phyloP scores from a whole-genome alignment of 2,329 filamentous ascomycete species.

The Sarocladiaceae sp. region DNA sequence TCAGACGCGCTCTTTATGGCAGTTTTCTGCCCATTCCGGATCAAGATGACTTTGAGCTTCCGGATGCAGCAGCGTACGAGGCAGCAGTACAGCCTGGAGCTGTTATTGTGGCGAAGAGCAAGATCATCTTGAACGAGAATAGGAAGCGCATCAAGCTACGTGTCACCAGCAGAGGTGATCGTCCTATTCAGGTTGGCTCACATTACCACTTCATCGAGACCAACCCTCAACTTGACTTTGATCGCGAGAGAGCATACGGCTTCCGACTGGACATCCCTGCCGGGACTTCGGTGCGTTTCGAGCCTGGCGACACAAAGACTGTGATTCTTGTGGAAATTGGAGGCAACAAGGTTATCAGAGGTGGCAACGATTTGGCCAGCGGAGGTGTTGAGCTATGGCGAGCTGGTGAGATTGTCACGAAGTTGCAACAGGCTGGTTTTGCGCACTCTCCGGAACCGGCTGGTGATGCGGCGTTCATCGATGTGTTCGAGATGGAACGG shows the following conservation, averaged over 20 bases:
- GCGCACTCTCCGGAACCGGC: conserved; percentile 68
- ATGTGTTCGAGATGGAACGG: conserved; percentile 68
- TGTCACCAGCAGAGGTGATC: conserved; percentile 82
- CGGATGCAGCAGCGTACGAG: conserved; percentile 62
- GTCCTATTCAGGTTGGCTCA: conserved; percentile 88
- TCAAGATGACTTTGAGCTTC: conserved; percentile 59
- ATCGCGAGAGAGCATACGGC: conserved; percentile 76
- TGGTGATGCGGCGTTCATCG: conserved; percentile 44
- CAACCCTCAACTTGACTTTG: conserved; percentile 88
- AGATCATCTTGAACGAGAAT: conserved; percentile 60
- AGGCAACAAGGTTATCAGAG: conserved; percentile 73
- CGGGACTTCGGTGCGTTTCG: conserved; percentile 88
- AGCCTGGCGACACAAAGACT: conserved; percentile 88
- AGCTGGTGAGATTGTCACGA: conserved; percentile 60
- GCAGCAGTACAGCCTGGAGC: conserved; percentile 71
- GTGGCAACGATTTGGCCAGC: conserved; percentile 75
- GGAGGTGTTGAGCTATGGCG: conserved; percentile 65
- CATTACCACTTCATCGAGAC: conserved; percentile 96
- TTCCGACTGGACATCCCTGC: conserved; percentile 86
- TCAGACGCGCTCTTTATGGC: conserved; percentile 83
- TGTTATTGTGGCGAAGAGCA: conserved; percentile 62
- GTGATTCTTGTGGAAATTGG: conserved; percentile 87
- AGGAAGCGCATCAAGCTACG: conserved; percentile 68
- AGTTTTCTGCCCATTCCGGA: conserved; percentile 82
- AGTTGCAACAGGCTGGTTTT: conserved; percentile 70